Evolutionary conservation across 495 filamentous ascomycete genomes (phyloP).

Genomic region (Entonaema liquescens): DNA sequence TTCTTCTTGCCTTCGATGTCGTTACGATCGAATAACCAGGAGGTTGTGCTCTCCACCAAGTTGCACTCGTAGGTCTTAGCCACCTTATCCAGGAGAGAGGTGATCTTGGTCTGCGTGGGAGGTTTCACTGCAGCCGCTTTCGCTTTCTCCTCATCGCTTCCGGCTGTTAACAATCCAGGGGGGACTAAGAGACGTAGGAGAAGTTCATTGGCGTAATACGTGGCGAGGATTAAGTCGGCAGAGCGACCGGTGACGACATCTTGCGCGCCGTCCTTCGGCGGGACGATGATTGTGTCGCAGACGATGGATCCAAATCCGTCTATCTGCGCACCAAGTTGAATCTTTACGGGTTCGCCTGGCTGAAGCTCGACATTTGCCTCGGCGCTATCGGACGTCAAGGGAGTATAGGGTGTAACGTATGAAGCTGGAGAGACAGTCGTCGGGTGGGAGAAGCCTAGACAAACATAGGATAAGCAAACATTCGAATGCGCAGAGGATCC

Average conservation of each 20-base stretch:
- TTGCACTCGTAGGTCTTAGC: conserved; percentile 90
- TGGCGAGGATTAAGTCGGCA: conserved; percentile 89
- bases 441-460: conserved; percentile 83
- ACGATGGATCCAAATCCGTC: conserved; percentile 97
- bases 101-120: conserved; percentile 83
- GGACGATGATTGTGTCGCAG: conserved; percentile 86
- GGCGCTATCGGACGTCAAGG: conserved; percentile 81
- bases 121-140: conserved; percentile 85
- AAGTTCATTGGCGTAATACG: conserved; percentile 94
- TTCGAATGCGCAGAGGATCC: neutral
- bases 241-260: conserved; percentile 72
- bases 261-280: conserved; percentile 62
- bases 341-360: conserved; percentile 86
- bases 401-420: conserved; percentile 96
- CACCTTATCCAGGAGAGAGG: conserved; percentile 86
- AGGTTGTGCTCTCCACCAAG: conserved; percentile 95
- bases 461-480: conserved; percentile 35
- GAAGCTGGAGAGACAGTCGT: conserved; percentile 94
- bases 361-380: conserved; percentile 83
- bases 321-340: conserved; percentile 97
- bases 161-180: conserved; percentile 80
- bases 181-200: conserved; percentile 90
- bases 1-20: conserved; percentile 99
- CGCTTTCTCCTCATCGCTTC: conserved; percentile 91
- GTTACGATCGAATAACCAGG: conserved; percentile 93